Base-by-base conservation (phyloP, 257 asterid genomes). In the Gentiana macrophylla region DNA sequence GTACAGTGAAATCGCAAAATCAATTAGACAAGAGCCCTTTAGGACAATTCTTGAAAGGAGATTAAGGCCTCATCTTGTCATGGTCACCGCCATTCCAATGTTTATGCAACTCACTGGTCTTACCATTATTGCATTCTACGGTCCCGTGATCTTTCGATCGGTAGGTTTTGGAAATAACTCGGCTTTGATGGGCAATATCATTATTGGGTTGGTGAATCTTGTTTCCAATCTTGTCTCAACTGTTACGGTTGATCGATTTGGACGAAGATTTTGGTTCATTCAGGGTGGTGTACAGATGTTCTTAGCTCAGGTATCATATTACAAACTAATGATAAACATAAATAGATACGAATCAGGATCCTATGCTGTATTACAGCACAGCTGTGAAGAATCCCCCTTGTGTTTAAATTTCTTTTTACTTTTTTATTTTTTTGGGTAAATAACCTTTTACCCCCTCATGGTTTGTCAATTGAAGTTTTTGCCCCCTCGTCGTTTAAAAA, bases 11-110 rank as follows among this genome's bases (percentile, higher is more conserved):
- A 12, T 50, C 12, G 59, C 53, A 24, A 64, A 64, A 6, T 36
- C 53, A 51, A 33, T 32, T 6, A 50, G n/a, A 2, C 10, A 9
- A 32, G 46, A 44, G 32, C 56, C 69, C 7, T 64, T 64, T 4
- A 0, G 1, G 32, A 64, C 53, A 37, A 64, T 50, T n/a, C 41
- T 51, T 7, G 59, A 57, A 53, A 56, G 48, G 9, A 12, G 57
- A 50, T 57, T 56, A 4, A 57, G 63, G 62, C 63, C 69, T 32
- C 58, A 64, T 33, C 59, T 64, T n/a, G 63, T 64, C 12, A 64
- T 64, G 69, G 24, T 57, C 6, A 34, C 56, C 33, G 69, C 69
- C 2, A 58, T 58, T 10, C 60, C 63, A 5, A 50, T 65, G 35
- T 65, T 57, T 8, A 51, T 50, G 9, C 64, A 57, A 50, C 2